These are phyloP conservation scores for Isatis tinctoria DNA, from an alignment of 345 rosid species.

Conservation along the genomic window DNA sequence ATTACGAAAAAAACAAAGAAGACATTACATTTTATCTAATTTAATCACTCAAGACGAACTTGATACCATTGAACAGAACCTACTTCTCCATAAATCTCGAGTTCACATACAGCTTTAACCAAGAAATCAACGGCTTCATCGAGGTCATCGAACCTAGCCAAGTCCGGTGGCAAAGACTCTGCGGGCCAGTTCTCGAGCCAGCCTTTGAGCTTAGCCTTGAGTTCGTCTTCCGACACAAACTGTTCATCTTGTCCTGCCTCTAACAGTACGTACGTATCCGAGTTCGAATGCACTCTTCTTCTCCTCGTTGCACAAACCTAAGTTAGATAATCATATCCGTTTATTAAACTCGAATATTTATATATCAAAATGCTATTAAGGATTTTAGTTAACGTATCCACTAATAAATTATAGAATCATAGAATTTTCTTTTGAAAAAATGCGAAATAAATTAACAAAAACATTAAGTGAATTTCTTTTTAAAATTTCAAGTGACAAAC, in stretches of 20 bases:
- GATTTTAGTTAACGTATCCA: background rate
- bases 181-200: slow-evolving; percentile 78
- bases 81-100: slow-evolving; percentile 70
- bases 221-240: slow-evolving; percentile 77
- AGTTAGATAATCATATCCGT: background rate
- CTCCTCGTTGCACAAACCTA: slow-evolving; percentile 55
- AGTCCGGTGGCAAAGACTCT: slow-evolving; percentile 68
- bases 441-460: background rate
- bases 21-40: background rate
- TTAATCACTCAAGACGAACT: slow-evolving; percentile 60
- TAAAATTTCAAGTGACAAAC: background rate
- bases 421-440: background rate
- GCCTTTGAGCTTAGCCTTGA: slow-evolving; percentile 50
- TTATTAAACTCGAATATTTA: background rate
- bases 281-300: slow-evolving; percentile 45
- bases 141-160: slow-evolving; percentile 54
- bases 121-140: slow-evolving; percentile 75
- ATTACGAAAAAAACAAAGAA: background rate
- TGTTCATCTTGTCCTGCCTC: slow-evolving; percentile 82
- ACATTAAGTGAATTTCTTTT: background rate
- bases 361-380: background rate
- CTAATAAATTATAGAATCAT: background rate
- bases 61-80: slow-evolving; percentile 87
- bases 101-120: slow-evolving; percentile 70
- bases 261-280: slow-evolving; percentile 66